A percentile compares a stretch with the other conserved stretches of the same genome.
Evolutionary conservation across 495 filamentous ascomycete genomes (phyloP).

Genomic region (Talaromyces nanjingensis): DNA sequence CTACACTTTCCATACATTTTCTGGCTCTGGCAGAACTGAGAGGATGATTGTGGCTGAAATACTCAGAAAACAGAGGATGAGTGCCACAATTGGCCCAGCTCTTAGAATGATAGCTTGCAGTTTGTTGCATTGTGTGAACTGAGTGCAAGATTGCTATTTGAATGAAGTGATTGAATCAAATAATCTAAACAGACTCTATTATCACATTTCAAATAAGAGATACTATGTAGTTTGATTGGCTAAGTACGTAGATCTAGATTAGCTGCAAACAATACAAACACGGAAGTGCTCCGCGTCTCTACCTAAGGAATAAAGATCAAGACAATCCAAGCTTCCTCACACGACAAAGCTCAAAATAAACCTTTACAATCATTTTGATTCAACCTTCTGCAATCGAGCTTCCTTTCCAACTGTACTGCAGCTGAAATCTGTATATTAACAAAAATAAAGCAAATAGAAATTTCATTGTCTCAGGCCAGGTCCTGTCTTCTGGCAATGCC

Average conservation of each 20-base stretch:
- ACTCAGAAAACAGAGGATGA: neutral
- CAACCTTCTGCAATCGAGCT: neutral
- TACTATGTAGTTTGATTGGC: neutral
- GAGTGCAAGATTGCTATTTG: neutral
- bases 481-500: constrained; percentile 14
- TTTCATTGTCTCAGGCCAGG: neutral
- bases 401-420: neutral
- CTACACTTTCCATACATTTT: neutral
- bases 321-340: neutral
- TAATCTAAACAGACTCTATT: too few relatives aligned
- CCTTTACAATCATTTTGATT: neutral
- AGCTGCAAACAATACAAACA: constrained; percentile 5
- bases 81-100: neutral
- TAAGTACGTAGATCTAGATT: neutral
- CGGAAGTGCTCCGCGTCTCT: neutral
- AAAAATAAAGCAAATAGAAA: neutral
- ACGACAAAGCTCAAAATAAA: neutral
- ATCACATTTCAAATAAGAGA: too few relatives aligned
- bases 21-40: neutral
- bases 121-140: neutral
- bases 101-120: neutral
- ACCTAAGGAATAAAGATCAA: neutral
- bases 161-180: neutral
- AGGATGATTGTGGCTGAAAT: neutral
- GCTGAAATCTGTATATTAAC: neutral